These are phyloP conservation scores for Madurella mycetomatis DNA, from an alignment of 2,329 filamentous ascomycete species.

Conservation along the genomic window DNA sequence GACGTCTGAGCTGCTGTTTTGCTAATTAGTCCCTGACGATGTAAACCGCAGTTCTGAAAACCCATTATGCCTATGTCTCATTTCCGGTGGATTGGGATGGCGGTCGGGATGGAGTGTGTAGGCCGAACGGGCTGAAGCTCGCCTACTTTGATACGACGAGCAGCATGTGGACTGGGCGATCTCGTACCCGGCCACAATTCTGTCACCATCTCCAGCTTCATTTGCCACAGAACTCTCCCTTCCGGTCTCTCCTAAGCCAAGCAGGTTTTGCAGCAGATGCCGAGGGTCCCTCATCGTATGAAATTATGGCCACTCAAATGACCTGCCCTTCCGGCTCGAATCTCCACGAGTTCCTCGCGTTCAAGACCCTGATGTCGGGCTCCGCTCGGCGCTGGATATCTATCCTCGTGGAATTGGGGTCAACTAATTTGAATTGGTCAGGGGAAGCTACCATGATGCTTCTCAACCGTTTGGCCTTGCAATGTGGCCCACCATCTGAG, in stretches of 20 bases:
- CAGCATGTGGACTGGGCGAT: slow-evolving; percentile 36
- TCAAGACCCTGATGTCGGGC: slow-evolving; percentile 45
- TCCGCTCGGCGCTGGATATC: slow-evolving; percentile 32
- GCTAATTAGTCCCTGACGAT: not conserved
- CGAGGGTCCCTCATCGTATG: slow-evolving; percentile 48
- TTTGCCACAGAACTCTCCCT: slow-evolving; percentile 36
- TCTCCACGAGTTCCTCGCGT: slow-evolving; percentile 50
- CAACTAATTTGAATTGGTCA: slow-evolving; percentile 56
- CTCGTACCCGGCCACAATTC: slow-evolving; percentile 35
- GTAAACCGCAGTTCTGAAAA: slow-evolving; percentile 29
- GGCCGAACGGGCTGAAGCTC: slow-evolving; percentile 43
- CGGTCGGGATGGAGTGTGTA: slow-evolving; percentile 36
- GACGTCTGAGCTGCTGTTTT: not conserved
- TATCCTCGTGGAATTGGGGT: slow-evolving; percentile 29
- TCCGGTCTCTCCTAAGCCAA: slow-evolving; percentile 21
- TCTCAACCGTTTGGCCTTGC: slow-evolving; percentile 47
- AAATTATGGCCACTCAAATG: slow-evolving; percentile 46
- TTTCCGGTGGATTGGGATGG: slow-evolving; percentile 37
- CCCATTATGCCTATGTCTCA: slow-evolving; percentile 42
- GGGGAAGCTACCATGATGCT: slow-evolving; percentile 46
- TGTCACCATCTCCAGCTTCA: slow-evolving; percentile 40
- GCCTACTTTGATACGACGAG: slow-evolving; percentile 43
- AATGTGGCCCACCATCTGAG: slow-evolving; percentile 47
- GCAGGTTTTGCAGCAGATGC: slow-evolving; percentile 25
- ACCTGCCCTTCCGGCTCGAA: slow-evolving; percentile 44